Percentiles rank a stretch among this genome's conserved stretches.
Evolutionary conservation across 2,329 filamentous ascomycete species (phyloP).

Genomic region (Tolypocladium ovalisporum): DNA sequence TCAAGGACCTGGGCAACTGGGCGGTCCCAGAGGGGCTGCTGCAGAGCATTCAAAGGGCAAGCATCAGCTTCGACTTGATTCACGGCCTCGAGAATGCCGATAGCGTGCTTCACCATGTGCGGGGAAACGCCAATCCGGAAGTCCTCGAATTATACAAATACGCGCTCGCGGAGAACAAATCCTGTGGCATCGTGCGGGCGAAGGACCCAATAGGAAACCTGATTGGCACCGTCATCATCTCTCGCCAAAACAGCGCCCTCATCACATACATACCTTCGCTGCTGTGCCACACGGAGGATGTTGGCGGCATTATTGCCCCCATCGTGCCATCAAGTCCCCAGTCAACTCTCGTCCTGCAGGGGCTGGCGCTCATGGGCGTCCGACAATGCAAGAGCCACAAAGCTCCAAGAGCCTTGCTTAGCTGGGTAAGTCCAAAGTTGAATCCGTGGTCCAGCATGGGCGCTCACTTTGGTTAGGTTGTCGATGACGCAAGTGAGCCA

Average conservation of each 20-base stretch:
- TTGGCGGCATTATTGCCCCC: slow-evolving; percentile 71
- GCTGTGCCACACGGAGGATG: slow-evolving; percentile 43
- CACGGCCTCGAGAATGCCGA: slow-evolving; percentile 69
- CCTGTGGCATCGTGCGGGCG: slow-evolving; percentile 74
- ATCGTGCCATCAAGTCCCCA: slow-evolving; percentile 62
- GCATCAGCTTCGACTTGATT: slow-evolving; percentile 73
- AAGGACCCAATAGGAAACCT: slow-evolving; percentile 58
- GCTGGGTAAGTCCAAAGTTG: slow-evolving; percentile 55
- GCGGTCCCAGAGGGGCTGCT: slow-evolving; percentile 65
- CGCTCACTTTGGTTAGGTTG: slow-evolving; percentile 36
- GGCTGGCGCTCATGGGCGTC: slow-evolving; percentile 68
- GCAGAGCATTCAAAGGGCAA: slow-evolving; percentile 60
- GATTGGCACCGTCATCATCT: slow-evolving; percentile 70
- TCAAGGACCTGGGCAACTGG: slow-evolving; percentile 65
- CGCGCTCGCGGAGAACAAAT: slow-evolving; percentile 58
- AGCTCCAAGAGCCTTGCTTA: slow-evolving; percentile 60
- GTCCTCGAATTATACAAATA: slow-evolving; percentile 70
- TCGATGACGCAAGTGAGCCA: slow-evolving; percentile 62
- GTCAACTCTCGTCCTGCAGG: slow-evolving; percentile 60
- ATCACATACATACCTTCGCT: slow-evolving; percentile 61
- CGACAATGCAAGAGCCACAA: slow-evolving; percentile 73
- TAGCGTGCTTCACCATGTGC: slow-evolving; percentile 63
- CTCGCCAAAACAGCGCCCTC: slow-evolving; percentile 57
- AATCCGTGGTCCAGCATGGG: too few relatives aligned
- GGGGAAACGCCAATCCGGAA: slow-evolving; percentile 62